These are phyloP conservation scores for Cylindrotheca fusiformis DNA, from an alignment of 108 stramenopile species.

Conservation along the genomic window DNA sequence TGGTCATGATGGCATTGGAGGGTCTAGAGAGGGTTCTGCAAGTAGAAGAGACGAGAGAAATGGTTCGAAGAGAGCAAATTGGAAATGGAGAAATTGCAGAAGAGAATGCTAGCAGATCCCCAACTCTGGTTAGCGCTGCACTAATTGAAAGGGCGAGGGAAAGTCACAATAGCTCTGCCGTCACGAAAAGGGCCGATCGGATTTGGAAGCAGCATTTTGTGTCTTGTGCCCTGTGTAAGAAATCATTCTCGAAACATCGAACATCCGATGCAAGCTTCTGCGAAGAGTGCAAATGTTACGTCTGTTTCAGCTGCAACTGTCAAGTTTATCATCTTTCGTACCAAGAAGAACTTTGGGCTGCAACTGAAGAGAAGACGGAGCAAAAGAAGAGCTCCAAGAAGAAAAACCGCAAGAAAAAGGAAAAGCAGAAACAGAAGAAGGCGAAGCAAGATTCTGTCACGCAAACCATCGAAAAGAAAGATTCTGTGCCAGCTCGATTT, in stretches of 20 bases:
- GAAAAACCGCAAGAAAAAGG: conserved; percentile 90
- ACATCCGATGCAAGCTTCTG: conserved; percentile 79
- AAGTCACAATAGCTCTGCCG: conserved; percentile 75
- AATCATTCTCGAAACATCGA: conserved; percentile 85
- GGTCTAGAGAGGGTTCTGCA: conserved; percentile 93
- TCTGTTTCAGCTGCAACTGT: conserved; percentile 91
- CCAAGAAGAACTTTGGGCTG: conserved; percentile 95
- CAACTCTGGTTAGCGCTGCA: conserved; percentile 61
- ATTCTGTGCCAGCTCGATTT: no score
- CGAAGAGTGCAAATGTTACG: conserved; percentile 93
- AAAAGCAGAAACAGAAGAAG: conserved; percentile 81
- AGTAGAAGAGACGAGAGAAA: conserved; percentile 80
- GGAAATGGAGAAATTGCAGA: conserved; percentile 49
- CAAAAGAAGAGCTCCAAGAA: conserved; percentile 79
- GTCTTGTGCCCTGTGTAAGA: conserved; percentile 90
- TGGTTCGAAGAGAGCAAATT: conserved; percentile 41
- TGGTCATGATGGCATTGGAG: conserved; percentile 97
- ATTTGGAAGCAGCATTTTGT: conserved; percentile 97
- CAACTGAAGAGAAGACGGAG: conserved; percentile 74
- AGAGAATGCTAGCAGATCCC: conserved; percentile 30
- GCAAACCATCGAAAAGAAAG: background rate
- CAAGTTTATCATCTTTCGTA: conserved; percentile 89
- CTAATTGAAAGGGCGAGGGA: conserved; percentile 86
- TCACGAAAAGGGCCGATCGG: conserved; percentile 85
- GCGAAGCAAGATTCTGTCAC: conserved; percentile 29